Percentiles rank a stretch among this genome's conserved stretches.
Evolutionary conservation across 1,284 basidiomycete genomes (phyloP).

Genomic region (Chalciporus sp.): DNA sequence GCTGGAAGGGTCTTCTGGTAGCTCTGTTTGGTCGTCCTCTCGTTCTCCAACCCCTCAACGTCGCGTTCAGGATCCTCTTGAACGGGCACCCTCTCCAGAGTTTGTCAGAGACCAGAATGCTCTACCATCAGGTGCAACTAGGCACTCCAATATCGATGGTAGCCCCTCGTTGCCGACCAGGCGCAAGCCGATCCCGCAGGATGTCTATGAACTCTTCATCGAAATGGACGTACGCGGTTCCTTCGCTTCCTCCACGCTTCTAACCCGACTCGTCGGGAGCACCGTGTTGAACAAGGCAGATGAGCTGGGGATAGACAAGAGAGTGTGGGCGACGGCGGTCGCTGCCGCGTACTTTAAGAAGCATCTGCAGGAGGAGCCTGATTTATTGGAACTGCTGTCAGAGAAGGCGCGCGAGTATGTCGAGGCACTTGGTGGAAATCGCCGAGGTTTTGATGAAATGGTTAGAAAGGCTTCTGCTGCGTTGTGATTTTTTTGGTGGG

Average conservation of each 20-base stretch:
- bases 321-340: conserved; percentile 45
- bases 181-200: conserved; percentile 14
- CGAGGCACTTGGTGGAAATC: background rate
- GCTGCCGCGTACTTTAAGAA: conserved; percentile 42
- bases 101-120: conserved; percentile 20
- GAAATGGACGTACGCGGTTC: conserved; percentile 52
- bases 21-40: conserved; percentile 39
- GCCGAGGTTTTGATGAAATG: conserved; percentile 24
- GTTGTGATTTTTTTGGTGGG: conserved; percentile 5
- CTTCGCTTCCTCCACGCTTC: conserved; percentile 34
- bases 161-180: too few species aligned
- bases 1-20: conserved; percentile 36
- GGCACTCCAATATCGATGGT: background rate
- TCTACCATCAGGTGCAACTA: background rate
- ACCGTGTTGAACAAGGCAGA: conserved; percentile 28
- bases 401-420: conserved; percentile 41
- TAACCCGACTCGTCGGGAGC: conserved; percentile 35
- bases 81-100: conserved; percentile 28
- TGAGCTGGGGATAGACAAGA: conserved; percentile 25
- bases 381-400: conserved; percentile 39
- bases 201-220: conserved; percentile 39
- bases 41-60: conserved; percentile 26
- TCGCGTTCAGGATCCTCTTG: conserved; percentile 19
- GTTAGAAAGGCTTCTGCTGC: conserved; percentile 13
- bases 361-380: conserved; percentile 33